phyloP scores from a whole-genome alignment of 148 eudicot species.

The Silene latifolia region DNA sequence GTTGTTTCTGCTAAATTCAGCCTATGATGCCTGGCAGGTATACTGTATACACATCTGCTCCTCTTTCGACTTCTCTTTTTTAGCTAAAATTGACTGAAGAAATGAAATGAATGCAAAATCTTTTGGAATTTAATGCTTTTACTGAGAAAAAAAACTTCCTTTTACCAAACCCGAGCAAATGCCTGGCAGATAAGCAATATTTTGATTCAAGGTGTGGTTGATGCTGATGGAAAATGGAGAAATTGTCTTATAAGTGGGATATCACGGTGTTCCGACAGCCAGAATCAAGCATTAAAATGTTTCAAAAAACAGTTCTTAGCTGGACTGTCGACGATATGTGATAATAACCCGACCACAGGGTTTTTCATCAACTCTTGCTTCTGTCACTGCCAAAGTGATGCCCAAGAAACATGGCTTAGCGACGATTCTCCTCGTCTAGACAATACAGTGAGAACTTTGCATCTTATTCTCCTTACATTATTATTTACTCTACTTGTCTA shows the following conservation, averaged over 20 bases:
- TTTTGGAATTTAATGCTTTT: too few relatives aligned
- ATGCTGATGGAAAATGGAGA: not conserved
- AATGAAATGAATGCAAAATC: not conserved
- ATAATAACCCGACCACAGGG: not conserved
- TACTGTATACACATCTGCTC: slow-evolving; percentile 20
- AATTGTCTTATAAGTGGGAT: not conserved
- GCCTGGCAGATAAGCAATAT: not conserved
- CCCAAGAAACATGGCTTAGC: slow-evolving; percentile 8
- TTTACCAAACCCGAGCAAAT: too few relatives aligned
- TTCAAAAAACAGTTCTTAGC: not conserved
- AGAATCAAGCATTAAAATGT: not conserved
- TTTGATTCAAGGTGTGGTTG: not conserved
- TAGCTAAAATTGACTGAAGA: not conserved
- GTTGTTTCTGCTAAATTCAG: slow-evolving; percentile 66
- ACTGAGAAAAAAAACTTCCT: too few relatives aligned
- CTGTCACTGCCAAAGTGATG: slow-evolving; percentile 5
- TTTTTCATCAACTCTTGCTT: slow-evolving; percentile 15
- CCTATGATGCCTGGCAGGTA: slow-evolving; percentile 88
- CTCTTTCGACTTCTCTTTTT: not conserved
- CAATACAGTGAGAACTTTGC: slow-evolving; percentile 2
- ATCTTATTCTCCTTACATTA: too few relatives aligned
- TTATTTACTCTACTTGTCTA: too few relatives aligned
- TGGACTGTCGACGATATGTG: not conserved
- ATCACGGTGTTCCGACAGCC: slow-evolving; percentile 5
- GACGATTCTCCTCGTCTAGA: slow-evolving; percentile 10